Base-by-base conservation (phyloP, 2,329 filamentous ascomycete species). In the Iodosphaeria phyllophila region DNA sequence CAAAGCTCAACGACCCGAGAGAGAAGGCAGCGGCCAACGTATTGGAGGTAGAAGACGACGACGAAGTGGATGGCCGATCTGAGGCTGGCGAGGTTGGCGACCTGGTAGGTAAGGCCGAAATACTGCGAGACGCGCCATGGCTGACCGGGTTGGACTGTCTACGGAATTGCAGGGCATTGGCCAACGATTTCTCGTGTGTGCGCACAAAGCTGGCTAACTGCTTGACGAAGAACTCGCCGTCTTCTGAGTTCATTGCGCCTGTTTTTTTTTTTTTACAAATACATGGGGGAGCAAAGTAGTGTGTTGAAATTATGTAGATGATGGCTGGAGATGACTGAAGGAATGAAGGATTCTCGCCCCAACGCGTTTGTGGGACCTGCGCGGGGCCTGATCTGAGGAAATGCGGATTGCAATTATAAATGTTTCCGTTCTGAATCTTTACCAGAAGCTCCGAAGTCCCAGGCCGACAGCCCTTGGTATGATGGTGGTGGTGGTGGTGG, bases 151-250 rank as follows among this genome's bases (percentile, higher is more conserved):
- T 32, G 22, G 8, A 64, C 41, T 79, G 74, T 40, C 79, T 71
- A 48, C 75, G 74, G 39, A 91, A 64, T 50, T 93, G 86, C 33
- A 93, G 60, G 40, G 86, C 86, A 57, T 95, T 95, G 46, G 89
- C 89, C 34, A 98, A 68, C 18, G 84, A 86, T 56, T 92, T 92
- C 54, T 98, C 89, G 58, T 98, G 83, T 28, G 83, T 92, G 34
- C 84, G 82, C 53, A 98, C 83, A 54, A 92, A 95, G 54, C 75
- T 75, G 46, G 86, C 84, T 48, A 98, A 66, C 64, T 92, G 89
- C 86, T 84, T 89, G 54, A 89, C 71, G 56, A 89, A 91, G 54
- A 77, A 56, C 60, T 80, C 72, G 51, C 79, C 79, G 72, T 89
- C 77, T 73, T 86, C 78, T 52, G 76, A 80, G 58, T 80, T 74